These are phyloP conservation scores for Crithidia bombi DNA, from an alignment of 208 protist genomes.

Conservation along the genomic window DNA sequence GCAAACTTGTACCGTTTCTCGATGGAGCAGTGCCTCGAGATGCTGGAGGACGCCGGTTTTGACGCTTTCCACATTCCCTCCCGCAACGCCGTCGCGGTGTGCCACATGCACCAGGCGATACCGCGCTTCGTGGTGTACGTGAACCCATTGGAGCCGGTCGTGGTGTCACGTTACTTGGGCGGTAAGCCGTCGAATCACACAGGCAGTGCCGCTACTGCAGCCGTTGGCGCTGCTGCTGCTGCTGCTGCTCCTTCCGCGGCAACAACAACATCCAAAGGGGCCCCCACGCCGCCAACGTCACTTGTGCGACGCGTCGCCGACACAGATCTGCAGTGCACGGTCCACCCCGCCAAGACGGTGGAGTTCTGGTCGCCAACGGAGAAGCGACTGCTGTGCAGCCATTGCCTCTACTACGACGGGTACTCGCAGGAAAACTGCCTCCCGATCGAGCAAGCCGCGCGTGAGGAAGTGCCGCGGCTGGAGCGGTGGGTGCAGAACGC, in stretches of 20 bases:
- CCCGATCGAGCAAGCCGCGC: slow-evolving; percentile 56
- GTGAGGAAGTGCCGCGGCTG: slow-evolving; percentile 49
- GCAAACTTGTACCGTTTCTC: slow-evolving; percentile 48
- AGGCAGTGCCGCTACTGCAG: slow-evolving; percentile 6
- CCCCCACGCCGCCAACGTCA: neutral
- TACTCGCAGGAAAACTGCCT: slow-evolving; percentile 73
- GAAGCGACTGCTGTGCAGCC: slow-evolving; percentile 74
- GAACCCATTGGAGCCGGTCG: slow-evolving; percentile 20
- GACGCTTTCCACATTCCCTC: slow-evolving; percentile 53
- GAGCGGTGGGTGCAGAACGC: slow-evolving; percentile 71
- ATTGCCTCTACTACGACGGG: slow-evolving; percentile 80
- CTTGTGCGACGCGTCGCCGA: slow-evolving; percentile 2
- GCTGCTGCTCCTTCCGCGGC: neutral
- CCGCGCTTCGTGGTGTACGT: slow-evolving; percentile 58
- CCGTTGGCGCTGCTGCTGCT: neutral
- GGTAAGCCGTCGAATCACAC: neutral
- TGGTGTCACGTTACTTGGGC: slow-evolving; percentile 24
- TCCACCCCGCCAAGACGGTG: slow-evolving; percentile 64
- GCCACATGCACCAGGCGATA: slow-evolving; percentile 52
- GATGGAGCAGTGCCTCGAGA: slow-evolving; percentile 66
- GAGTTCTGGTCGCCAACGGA: slow-evolving; percentile 80
- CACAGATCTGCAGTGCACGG: slow-evolving; percentile 38
- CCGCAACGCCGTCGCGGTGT: slow-evolving; percentile 56
- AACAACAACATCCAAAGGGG: too few species aligned
- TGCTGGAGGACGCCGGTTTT: slow-evolving; percentile 68